Evolutionary conservation across 306 rosid genomes (phyloP).

Genomic region (Acacia confusa): DNA sequence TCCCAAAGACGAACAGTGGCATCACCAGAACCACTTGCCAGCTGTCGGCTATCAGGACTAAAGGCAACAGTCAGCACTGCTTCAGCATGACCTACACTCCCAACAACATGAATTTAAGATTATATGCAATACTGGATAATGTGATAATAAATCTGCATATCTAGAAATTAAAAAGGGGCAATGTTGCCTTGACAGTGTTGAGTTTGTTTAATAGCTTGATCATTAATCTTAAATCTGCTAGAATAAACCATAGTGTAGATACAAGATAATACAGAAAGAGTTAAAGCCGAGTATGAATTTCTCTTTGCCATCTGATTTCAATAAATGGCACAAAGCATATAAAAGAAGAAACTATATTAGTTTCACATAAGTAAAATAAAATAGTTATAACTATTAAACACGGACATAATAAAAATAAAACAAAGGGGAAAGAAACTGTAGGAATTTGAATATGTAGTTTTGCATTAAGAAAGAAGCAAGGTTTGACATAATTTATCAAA

Average conservation of each 20-base stretch:
- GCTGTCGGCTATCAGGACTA: constrained; percentile 86
- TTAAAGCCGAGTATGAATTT: background rate
- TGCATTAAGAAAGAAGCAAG: background rate
- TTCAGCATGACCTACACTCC: constrained; percentile 78
- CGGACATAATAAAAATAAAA: background rate
- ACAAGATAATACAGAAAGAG: background rate
- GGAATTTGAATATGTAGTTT: background rate
- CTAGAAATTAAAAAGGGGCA: background rate
- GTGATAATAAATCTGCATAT: background rate
- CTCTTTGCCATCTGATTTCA: constrained; percentile 1
- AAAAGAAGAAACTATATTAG: background rate
- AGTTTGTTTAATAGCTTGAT: too few species aligned
- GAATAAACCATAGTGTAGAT: background rate
- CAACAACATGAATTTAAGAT: constrained; percentile 9
- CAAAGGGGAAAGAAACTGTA: background rate
- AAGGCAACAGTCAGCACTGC: constrained; percentile 84
- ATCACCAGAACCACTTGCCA: constrained; percentile 99
- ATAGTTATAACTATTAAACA: background rate
- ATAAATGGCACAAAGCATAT: background rate
- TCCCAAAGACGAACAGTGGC: constrained; percentile 93
- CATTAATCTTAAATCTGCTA: background rate
- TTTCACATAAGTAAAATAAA: background rate
- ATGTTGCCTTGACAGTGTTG: background rate
- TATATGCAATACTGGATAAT: background rate
- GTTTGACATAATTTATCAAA: background rate